Conservation (phyloP, 176 grass and related monocot species). For the Ensete glaucum region DNA sequence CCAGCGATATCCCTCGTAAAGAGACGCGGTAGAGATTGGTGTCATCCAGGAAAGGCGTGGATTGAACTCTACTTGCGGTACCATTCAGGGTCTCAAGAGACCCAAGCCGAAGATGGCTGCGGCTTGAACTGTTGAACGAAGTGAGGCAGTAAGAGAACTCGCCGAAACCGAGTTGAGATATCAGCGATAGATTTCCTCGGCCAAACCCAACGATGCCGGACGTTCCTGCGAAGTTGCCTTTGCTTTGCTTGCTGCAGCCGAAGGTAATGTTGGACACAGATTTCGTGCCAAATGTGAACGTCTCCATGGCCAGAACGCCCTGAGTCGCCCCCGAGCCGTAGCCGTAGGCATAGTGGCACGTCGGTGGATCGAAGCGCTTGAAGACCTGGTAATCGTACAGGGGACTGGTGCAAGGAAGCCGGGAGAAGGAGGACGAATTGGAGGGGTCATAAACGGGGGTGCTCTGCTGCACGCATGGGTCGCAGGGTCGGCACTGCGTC, state of each 20-base stretch:
- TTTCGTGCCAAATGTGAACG: conserved; percentile 39
- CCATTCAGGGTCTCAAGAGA: conserved; percentile 22
- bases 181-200: conserved; percentile 39
- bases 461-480: conserved; percentile 40
- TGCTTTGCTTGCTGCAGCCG: conserved; percentile 52
- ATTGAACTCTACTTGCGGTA: conserved; percentile 29
- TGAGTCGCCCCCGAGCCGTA: conserved; percentile 55
- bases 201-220: conserved; percentile 60
- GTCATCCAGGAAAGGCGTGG: conserved; percentile 56
- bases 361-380: conserved; percentile 18
- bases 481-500: conserved; percentile 81
- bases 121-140: conserved; percentile 41
- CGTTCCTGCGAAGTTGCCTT: conserved; percentile 48
- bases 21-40: conserved; percentile 59
- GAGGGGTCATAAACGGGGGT: conserved; percentile 53
- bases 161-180: conserved; percentile 42
- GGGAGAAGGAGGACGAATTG: conserved; percentile 53
- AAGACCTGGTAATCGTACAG: conserved; percentile 32
- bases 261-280: conserved; percentile 33
- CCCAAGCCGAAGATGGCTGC: conserved; percentile 50
- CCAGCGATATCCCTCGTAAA: conserved; percentile 44
- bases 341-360: conserved; percentile 43
- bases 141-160: conserved; percentile 95
- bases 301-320: conserved; percentile 57
- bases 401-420: conserved; percentile 34